Evolutionary conservation across 495 filamentous ascomycete species (phyloP), one percentile per base, ranked within the genome.

Genomic region (Paragyromitra xinjiangensis): DNA sequence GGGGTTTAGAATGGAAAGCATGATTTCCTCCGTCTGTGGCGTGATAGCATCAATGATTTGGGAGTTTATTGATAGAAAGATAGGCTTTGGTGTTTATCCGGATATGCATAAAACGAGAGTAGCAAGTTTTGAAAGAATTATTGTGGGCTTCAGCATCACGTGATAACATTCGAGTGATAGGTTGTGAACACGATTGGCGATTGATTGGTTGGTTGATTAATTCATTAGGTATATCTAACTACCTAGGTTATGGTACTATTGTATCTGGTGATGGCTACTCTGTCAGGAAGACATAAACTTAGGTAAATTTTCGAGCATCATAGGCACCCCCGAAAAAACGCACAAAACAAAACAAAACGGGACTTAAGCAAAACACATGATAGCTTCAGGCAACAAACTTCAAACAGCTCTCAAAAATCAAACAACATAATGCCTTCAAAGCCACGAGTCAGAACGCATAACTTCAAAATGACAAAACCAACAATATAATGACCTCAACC

Each of bases 1-100:
- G 91, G 91, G 86, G 87, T 42, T 81, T 86, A 34, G 81, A 84
- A 77, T 87, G 86, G 86, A 81, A 84, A 69, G 83, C 72, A 61
- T 77, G 42, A 53, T 29, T 39, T 7, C 19, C 39, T 7, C 19
- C 42, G 16, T 50, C 8, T 14, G 22, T 22, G 62, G 11, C 29
- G 39, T 45, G 40, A 8, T 51, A 40, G 39, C 1, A 37, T 56
- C 14, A 8, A 24, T 14, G 50, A 48, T 14, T 26, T 26, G 42
- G 42, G 24, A 7, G 61, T 16, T 45, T 24, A 9, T 37, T 11
- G 0, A 37, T 24, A 22, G 11, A 37, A 42, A 6, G 6, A 19
- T 1, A 37, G 4, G 6, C 16, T 16, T 59, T 44, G 7, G 6
- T n/a, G 29, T 63, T 7, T 9, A 9, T 63, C 29, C 11, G 14